A percentile compares a stretch with the other conserved stretches of the same genome.
Evolutionary conservation across 2,329 filamentous ascomycete species (phyloP).

Genomic region (Fusarium sp.): DNA sequence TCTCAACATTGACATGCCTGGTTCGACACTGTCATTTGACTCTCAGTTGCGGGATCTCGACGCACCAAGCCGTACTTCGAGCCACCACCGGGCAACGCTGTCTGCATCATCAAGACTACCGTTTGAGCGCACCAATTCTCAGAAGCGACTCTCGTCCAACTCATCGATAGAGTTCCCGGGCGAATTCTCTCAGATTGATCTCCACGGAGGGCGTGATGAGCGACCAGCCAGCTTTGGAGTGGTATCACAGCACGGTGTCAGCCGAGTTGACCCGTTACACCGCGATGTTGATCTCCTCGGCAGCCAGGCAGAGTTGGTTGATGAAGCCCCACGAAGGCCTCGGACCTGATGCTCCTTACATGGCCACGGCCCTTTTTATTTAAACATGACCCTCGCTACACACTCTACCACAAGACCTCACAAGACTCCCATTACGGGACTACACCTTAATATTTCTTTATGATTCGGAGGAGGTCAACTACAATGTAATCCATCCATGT

Average conservation of each 20-base stretch:
- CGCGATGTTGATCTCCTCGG: slow-evolving; percentile 61
- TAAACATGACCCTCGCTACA: not conserved
- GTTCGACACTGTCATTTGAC: slow-evolving; percentile 40
- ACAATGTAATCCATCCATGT: slow-evolving; percentile 35
- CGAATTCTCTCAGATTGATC: slow-evolving; percentile 57
- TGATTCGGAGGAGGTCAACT: slow-evolving; percentile 13
- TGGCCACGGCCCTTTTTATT: not conserved
- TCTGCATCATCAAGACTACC: slow-evolving; percentile 56
- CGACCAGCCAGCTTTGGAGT: slow-evolving; percentile 66
- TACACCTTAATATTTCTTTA: slow-evolving; percentile 34
- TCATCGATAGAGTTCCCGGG: slow-evolving; percentile 63
- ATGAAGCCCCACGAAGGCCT: slow-evolving; percentile 49
- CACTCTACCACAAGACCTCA: not conserved
- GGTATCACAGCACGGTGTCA: slow-evolving; percentile 69
- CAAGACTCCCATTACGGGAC: slow-evolving; percentile 7
- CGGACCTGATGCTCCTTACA: slow-evolving; percentile 28
- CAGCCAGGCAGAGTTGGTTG: slow-evolving; percentile 68
- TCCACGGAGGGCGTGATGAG: slow-evolving; percentile 55
- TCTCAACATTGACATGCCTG: slow-evolving; percentile 47
- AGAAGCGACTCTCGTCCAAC: slow-evolving; percentile 61
- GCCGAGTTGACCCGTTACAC: slow-evolving; percentile 62
- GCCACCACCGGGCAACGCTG: slow-evolving; percentile 38
- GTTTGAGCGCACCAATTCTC: slow-evolving; percentile 68
- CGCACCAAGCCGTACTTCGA: slow-evolving; percentile 37
- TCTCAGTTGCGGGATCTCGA: slow-evolving; percentile 31